Evolutionary conservation across 1,284 basidiomycete genomes (phyloP).

Genomic region (Spongiforma sp.): DNA sequence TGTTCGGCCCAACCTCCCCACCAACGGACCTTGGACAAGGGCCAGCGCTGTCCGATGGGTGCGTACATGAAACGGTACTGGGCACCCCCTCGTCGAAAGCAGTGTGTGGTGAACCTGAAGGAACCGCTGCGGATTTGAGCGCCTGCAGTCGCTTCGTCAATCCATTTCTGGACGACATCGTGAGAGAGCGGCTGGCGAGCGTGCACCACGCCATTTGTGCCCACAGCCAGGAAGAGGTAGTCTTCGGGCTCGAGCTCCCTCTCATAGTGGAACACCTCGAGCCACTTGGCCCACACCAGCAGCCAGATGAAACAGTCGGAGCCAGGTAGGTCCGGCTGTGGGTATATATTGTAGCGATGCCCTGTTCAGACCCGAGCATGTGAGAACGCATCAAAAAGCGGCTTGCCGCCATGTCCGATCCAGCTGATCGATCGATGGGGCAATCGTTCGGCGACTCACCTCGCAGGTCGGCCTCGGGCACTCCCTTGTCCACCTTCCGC

Average conservation of each 20-base stretch:
- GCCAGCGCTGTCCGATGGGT: slow-evolving; percentile 40
- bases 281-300: slow-evolving; percentile 31
- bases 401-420: too few relatives aligned
- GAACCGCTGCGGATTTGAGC: too few relatives aligned
- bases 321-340: slow-evolving; percentile 27
- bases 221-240: slow-evolving; percentile 41
- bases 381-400: too few relatives aligned
- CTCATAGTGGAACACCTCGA: slow-evolving; percentile 23
- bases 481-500: slow-evolving; percentile 12
- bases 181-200: slow-evolving; percentile 28
- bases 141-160: slow-evolving; percentile 37
- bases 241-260: slow-evolving; percentile 31
- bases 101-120: too few relatives aligned
- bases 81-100: slow-evolving; percentile 13
- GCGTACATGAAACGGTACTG: too few relatives aligned
- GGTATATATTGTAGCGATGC: slow-evolving; percentile 38
- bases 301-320: slow-evolving; percentile 37
- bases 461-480: background rate
- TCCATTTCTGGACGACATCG: slow-evolving; percentile 30
- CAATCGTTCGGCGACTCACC: background rate
- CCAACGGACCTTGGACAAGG: slow-evolving; percentile 40
- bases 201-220: slow-evolving; percentile 33
- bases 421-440: background rate
- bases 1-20: slow-evolving; percentile 48
- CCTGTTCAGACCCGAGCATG: too few relatives aligned